phyloP scores from a whole-genome alignment of 129 eudicot species.

The Tagetes patula region DNA sequence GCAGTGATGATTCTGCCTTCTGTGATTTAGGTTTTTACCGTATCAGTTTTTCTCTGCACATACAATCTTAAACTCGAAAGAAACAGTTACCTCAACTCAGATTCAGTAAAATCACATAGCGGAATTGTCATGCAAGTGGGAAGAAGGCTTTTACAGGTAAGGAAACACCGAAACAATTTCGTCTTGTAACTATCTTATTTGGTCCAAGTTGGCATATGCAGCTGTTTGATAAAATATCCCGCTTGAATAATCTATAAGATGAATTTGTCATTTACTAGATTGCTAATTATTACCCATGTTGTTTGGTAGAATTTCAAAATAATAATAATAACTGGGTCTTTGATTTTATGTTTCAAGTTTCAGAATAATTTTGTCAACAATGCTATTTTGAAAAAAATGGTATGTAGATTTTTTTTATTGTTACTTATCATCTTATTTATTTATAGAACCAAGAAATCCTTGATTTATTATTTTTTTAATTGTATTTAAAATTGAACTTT shows the following conservation, averaged over 20 bases:
- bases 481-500: neutral
- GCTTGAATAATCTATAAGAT: neutral
- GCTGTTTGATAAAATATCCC: neutral
- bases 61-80: slow-evolving; percentile 37
- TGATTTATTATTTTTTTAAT: neutral
- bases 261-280: neutral
- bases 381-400: neutral
- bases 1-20: slow-evolving; percentile 14
- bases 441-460: neutral
- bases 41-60: slow-evolving; percentile 45
- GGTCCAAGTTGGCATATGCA: slow-evolving; percentile 1
- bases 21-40: slow-evolving; percentile 48
- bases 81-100: slow-evolving; percentile 19
- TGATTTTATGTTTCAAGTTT: neutral
- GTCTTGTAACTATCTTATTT: neutral
- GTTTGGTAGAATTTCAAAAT: neutral
- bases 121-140: slow-evolving; percentile 58
- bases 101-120: slow-evolving; percentile 24
- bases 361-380: neutral
- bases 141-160: slow-evolving; percentile 68
- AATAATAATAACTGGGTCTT: neutral
- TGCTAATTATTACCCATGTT: neutral
- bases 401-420: neutral
- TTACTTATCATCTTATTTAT: neutral
- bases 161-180: neutral